phyloP scores from a whole-genome alignment of 495 filamentous ascomycete species.

The Immersiella caudata region DNA sequence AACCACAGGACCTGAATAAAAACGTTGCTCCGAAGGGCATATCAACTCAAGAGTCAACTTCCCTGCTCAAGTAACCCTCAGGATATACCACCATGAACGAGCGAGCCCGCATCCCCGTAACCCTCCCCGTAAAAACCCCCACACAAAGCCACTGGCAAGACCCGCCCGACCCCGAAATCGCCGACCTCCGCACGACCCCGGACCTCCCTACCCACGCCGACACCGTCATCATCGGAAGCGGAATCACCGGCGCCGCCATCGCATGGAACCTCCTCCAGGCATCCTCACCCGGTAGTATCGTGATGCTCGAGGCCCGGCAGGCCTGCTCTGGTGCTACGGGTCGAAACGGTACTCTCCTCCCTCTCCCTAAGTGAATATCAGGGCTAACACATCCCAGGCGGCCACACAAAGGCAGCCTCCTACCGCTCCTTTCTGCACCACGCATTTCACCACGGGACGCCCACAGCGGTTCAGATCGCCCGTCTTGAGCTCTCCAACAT shows the following conservation, averaged over 20 bases:
- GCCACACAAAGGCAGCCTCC: constrained; percentile 65
- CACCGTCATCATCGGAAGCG: constrained; percentile 68
- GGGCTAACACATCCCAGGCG: constrained; percentile 40
- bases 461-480: constrained; percentile 57
- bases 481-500: constrained; percentile 62
- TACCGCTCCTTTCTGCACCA: constrained; percentile 58
- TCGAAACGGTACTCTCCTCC: constrained; percentile 51
- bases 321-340: constrained; percentile 63
- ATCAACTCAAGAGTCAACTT: not conserved
- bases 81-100: constrained; percentile 42
- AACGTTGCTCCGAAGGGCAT: no score
- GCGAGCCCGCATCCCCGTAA: constrained; percentile 48
- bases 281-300: constrained; percentile 31
- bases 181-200: constrained; percentile 53
- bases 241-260: constrained; percentile 66
- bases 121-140: constrained; percentile 59
- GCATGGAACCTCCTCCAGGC: constrained; percentile 58
- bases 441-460: constrained; percentile 39
- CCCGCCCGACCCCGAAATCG: constrained; percentile 56
- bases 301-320: constrained; percentile 63
- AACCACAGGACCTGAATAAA: no score
- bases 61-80: not conserved
- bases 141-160: constrained; percentile 74
- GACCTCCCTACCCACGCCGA: constrained; percentile 53
- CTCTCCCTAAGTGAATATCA: not conserved